Evolutionary conservation across 2,329 filamentous ascomycete species (phyloP).

Genomic region (Scleromitrula shiraiana): DNA sequence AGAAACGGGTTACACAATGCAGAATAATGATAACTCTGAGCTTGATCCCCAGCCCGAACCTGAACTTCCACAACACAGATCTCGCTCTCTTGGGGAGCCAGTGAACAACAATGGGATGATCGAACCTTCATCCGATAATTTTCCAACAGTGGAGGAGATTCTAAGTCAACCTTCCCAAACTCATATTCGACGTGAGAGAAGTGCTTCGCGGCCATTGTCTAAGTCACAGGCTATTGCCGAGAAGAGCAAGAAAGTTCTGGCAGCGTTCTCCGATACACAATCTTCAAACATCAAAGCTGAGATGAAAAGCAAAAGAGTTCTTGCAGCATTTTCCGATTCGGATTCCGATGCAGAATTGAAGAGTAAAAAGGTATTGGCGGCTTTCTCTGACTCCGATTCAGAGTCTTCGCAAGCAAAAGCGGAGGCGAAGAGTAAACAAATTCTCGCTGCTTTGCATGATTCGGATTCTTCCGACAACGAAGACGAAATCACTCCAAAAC

Average conservation of each 20-base stretch:
- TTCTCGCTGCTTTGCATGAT: constrained; percentile 32
- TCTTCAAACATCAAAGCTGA: constrained; percentile 12
- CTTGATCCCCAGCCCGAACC: neutral
- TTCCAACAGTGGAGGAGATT: constrained; percentile 20
- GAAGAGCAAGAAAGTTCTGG: constrained; percentile 16
- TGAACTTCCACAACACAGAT: constrained; percentile 1
- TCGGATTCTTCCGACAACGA: constrained; percentile 9
- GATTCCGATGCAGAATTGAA: neutral
- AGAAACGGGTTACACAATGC: constrained; percentile 2
- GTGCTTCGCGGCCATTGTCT: neutral
- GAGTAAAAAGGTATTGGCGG: constrained; percentile 12
- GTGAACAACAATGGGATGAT: neutral
- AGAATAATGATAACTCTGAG: neutral
- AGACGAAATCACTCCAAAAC: neutral
- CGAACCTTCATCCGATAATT: constrained; percentile 15
- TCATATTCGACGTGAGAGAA: constrained; percentile 21
- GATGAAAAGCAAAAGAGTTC: constrained; percentile 17
- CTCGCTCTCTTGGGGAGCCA: neutral
- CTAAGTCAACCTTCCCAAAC: constrained; percentile 27
- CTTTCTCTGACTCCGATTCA: constrained; percentile 1
- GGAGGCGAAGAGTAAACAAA: constrained; percentile 10
- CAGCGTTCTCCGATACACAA: constrained; percentile 32
- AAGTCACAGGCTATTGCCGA: neutral
- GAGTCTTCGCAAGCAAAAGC: neutral
- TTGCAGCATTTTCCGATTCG: constrained; percentile 7